These are phyloP conservation scores for Chalciporus chontae DNA, from an alignment of 768 basidiomycete genomes.

Conservation along the genomic window DNA sequence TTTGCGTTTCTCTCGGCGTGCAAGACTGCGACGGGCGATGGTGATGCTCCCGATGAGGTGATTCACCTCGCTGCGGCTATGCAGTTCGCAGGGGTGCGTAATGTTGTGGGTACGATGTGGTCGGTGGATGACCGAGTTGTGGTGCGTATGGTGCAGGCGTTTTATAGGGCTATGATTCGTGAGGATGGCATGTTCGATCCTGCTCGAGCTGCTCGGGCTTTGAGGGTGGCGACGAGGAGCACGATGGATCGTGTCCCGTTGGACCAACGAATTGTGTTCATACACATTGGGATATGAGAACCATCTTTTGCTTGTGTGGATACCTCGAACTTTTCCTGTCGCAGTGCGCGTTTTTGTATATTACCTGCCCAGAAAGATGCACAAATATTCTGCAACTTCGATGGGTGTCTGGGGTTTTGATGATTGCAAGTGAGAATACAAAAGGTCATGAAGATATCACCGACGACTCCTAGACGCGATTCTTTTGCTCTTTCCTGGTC, in stretches of 20 bases:
- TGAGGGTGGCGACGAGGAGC: slow-evolving; percentile 9
- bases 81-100: slow-evolving; percentile 26
- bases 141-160: slow-evolving; percentile 7
- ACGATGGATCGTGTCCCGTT: slow-evolving; percentile 13
- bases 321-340: too few species aligned
- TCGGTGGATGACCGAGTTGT: slow-evolving; percentile 23
- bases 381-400: too few species aligned
- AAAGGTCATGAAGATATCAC: slow-evolving; percentile 13
- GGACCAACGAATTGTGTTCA: slow-evolving; percentile 21
- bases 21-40: slow-evolving; percentile 26
- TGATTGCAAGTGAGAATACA: slow-evolving; percentile 7
- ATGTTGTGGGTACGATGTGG: slow-evolving; percentile 33
- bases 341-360: too few species aligned
- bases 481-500: slow-evolving; percentile 61
- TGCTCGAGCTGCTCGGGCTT: slow-evolving; percentile 13
- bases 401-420: not conserved
- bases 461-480: slow-evolving; percentile 38
- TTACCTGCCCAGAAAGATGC: too few species aligned
- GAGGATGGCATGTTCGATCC: slow-evolving; percentile 16
- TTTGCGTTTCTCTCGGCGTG: slow-evolving; percentile 33
- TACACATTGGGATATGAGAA: slow-evolving; percentile 20
- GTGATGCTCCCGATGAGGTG: slow-evolving; percentile 23
- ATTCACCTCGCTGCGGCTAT: slow-evolving; percentile 31
- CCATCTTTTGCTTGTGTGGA: not conserved
- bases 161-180: slow-evolving; percentile 18